These are phyloP conservation scores for Hortiboletus campestris DNA, from an alignment of 768 basidiomycete genomes.

Conservation along the genomic window DNA sequence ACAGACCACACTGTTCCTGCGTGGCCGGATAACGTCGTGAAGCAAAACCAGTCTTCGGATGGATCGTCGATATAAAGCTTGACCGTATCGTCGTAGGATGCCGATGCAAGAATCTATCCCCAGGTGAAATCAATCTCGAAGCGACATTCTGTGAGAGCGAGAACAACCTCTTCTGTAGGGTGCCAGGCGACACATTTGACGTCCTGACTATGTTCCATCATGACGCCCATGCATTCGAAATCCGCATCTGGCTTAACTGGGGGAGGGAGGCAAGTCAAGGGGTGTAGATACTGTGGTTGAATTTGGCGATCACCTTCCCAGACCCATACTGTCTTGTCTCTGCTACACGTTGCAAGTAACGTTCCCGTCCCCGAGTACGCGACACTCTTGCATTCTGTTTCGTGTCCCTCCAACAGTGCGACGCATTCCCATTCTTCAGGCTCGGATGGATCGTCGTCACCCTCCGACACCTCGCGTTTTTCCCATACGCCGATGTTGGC, in stretches of 20 bases:
- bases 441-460: constrained; percentile 30
- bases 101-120: constrained; percentile 87
- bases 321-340: constrained; percentile 98
- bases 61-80: constrained; percentile 93
- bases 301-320: constrained; percentile 77
- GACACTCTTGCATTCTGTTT: constrained; percentile 93
- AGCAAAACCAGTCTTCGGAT: constrained; percentile 90
- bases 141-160: neutral
- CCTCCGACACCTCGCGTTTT: constrained; percentile 47
- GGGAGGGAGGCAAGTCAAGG: neutral
- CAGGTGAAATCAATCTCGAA: constrained; percentile 8
- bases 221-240: constrained; percentile 90
- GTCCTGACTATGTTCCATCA: constrained; percentile 97
- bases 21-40: constrained; percentile 79
- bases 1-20: constrained; percentile 90
- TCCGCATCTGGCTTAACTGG: constrained; percentile 87
- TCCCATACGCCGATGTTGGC: constrained; percentile 92
- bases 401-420: constrained; percentile 88
- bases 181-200: constrained; percentile 97
- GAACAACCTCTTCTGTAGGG: constrained; percentile 83
- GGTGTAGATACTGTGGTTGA: neutral
- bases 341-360: constrained; percentile 88
- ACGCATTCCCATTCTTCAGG: constrained; percentile 83
- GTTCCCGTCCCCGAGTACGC: constrained; percentile 74
- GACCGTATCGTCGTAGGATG: constrained; percentile 95